Base-by-base conservation (phyloP, 2,329 filamentous ascomycete genomes). In the Pestalotiopsis sp. region DNA sequence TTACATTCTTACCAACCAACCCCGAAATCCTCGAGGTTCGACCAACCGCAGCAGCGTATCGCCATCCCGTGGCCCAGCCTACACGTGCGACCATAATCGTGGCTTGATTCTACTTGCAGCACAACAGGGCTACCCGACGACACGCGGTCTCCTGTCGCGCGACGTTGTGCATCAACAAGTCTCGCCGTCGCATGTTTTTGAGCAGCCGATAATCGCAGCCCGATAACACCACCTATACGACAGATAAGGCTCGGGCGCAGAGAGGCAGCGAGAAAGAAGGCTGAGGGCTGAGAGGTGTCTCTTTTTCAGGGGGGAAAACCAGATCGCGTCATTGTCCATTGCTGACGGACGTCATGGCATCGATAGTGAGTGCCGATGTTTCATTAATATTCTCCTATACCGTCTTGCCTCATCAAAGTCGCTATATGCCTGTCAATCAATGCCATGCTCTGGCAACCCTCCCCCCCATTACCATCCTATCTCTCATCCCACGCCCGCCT, bases 341-440 rank as follows among this genome's bases (percentile, higher is more conserved):
- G 68, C 71, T 52, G 45, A 36, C 59, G 74, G 73, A 71, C 75
- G 72, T 75, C 73, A 78, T 78, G 77, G 74, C 77, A 70, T 77
- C 77, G 66, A 77, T 78, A 72, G 77, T 78, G 72, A 78, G 77
- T 78, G 65, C 65, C 70, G 58, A 66, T 56, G 58, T 36, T 63
- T 69, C 7, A 39, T 68, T 61, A 38, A 25, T n/a, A 36, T 41
- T 25, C 66, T 66, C 66, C 65, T 61, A 67, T 70, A 52, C 45
- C 64, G 68, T 41, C 66, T 66, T 39, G 66, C 39, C 57, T 64
- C 27, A 52, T 52, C 45, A 52, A 52, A 52, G 14, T 52, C 45
- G 45, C 45, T 52, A 52, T n/a, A 52, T 52, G 45, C 45, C 45
- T 52, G 45, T 52, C 45, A 52, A n/a, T 52, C 45, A 52, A n/a